These are phyloP conservation scores for Cryptococcus depauperatus DNA, from an alignment of 1,284 basidiomycete species.

Conservation along the genomic window DNA sequence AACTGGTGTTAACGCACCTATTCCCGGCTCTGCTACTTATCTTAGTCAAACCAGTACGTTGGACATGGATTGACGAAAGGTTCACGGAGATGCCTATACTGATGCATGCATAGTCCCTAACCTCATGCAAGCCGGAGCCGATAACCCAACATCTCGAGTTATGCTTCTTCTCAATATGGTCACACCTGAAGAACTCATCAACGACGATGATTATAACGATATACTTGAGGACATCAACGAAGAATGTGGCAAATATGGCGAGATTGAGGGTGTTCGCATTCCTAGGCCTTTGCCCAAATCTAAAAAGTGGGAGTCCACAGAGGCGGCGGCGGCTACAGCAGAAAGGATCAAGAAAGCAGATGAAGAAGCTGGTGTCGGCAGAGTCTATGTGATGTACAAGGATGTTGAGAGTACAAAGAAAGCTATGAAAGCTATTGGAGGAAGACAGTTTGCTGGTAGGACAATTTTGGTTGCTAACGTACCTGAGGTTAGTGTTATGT, in stretches of 20 bases:
- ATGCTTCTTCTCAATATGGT: conserved; percentile 99
- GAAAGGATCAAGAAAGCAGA: conserved; percentile 55
- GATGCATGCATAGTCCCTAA: conserved; percentile 58
- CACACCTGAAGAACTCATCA: conserved; percentile 78
- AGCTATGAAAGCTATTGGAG: conserved; percentile 77
- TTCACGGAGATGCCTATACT: conserved; percentile 5
- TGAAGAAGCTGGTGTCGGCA: conserved; percentile 82
- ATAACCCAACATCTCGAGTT: conserved; percentile 60
- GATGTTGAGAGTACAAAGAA: conserved; percentile 55
- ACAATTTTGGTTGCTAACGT: conserved; percentile 57
- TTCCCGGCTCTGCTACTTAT: conserved; percentile 38
- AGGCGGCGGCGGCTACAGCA: conserved; percentile 50
- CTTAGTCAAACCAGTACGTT: conserved; percentile 24
- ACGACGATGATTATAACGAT: conserved; percentile 89
- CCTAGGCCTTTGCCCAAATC: conserved; percentile 68
- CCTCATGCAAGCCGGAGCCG: conserved; percentile 57
- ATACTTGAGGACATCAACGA: conserved; percentile 91
- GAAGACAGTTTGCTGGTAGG: conserved; percentile 82
- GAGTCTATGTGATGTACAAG: conserved; percentile 82
- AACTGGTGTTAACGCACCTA: conserved; percentile 21
- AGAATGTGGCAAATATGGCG: conserved; percentile 77
- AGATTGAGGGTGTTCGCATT: conserved; percentile 76
- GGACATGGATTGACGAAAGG: no score
- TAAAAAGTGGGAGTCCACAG: conserved; percentile 67
- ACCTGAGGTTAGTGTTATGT: conserved; percentile 31